Base-by-base conservation (phyloP, 441 rosid genomes). In the Biscutella auriculata region DNA sequence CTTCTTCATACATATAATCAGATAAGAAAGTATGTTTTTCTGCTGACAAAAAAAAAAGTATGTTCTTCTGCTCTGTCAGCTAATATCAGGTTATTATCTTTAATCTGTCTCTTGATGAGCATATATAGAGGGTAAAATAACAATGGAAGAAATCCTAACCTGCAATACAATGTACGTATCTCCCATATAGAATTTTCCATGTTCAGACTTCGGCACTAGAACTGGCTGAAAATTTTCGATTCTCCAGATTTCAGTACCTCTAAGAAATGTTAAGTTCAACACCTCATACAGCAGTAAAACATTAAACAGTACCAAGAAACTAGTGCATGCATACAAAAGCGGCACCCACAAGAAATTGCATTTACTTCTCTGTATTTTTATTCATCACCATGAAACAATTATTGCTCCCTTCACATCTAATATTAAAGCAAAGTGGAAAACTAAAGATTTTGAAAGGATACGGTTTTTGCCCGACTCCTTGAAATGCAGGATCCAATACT, bases 391-490 rank as follows among this genome's bases (percentile, higher is more conserved):
- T 33, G 36, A 36, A 60, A 55, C 12, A 40, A 39, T 9, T 6
- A 60, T 12, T 37, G 57, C 54, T 41, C 27, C 25, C 33, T 44
- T 37, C 30, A 7, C 4, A 46, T 36, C 35, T 19, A 26, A 48
- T 28, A 32, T 15, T 35, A 23, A 42, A 56, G 21, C 55, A 61
- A 21, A 60, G 55, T 46, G 14, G 34, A 5, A 10, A 69, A 46
- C 43, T 15, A 51, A 12, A 57, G 5, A 21, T 19, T 47, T 17
- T 40, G 39, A 34, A 72, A 85, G 96, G 99, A 89, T 93, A 89
- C 99, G 69, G 63, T 82, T 83, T 87, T 73, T 89, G 96, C 39
- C 99, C 99, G 5, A 65, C 87, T 67, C 97, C 96, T 63, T 88
- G 99, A 73, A 93, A 93, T 25, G 93, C 95, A 69, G 95, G 91